These are phyloP conservation scores for Boletus tylopilopsis DNA, from an alignment of 768 basidiomycete genomes.

Conservation along the genomic window DNA sequence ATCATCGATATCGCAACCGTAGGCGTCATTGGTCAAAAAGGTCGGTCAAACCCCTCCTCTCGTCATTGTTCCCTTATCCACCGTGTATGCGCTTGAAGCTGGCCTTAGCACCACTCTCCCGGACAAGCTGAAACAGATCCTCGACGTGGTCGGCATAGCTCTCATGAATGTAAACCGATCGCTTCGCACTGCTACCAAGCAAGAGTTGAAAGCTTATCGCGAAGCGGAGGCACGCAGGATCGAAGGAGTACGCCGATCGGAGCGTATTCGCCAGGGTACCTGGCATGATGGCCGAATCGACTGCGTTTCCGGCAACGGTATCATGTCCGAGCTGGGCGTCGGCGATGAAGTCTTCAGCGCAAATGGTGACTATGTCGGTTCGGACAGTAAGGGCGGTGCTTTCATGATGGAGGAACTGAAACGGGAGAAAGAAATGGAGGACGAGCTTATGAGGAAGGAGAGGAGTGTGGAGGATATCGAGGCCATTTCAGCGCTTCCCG, in stretches of 20 bases:
- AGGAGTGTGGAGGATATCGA: constrained; percentile 42
- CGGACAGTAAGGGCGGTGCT: constrained; percentile 2
- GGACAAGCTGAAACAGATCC: constrained; percentile 81
- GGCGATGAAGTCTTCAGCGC: constrained; percentile 63
- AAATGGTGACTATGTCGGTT: constrained; percentile 30
- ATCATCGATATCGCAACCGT: constrained; percentile 90
- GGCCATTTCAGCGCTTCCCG: constrained; percentile 63
- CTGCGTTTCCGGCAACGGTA: constrained; percentile 78
- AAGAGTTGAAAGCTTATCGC: constrained; percentile 35
- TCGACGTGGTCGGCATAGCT: constrained; percentile 71
- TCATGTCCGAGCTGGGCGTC: constrained; percentile 81
- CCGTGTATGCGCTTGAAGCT: constrained; percentile 41
- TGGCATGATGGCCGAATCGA: constrained; percentile 91
- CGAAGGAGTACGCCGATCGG: constrained; percentile 37
- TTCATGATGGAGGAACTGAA: constrained; percentile 17
- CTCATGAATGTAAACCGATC: constrained; percentile 60
- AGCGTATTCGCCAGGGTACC: constrained; percentile 54
- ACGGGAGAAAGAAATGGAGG: constrained; percentile 30
- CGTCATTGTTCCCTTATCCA: background rate
- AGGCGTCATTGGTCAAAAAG: constrained; percentile 95
- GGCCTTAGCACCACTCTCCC: constrained; percentile 76
- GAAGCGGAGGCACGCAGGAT: constrained; percentile 35
- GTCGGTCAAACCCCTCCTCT: constrained; percentile 32
- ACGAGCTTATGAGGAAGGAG: constrained; percentile 29
- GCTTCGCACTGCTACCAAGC: constrained; percentile 42